Base-by-base conservation (phyloP, 2,329 filamentous ascomycete species). In the Fusarium denticulatum region DNA sequence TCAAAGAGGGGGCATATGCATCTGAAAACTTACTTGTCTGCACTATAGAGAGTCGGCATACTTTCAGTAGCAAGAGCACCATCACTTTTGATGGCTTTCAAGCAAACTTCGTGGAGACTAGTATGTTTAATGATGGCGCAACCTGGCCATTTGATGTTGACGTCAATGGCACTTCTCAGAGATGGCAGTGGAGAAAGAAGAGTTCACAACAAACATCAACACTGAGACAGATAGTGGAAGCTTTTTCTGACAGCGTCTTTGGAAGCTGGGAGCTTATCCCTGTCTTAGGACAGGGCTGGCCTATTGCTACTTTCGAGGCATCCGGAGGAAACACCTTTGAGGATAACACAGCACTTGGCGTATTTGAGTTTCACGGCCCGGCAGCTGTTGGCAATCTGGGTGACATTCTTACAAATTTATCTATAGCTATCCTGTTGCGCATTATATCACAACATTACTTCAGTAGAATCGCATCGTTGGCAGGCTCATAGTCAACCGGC, bases 381-480 rank as follows among this genome's bases (percentile, higher is more conserved):
- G 60, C 63, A 15, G 42, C 63, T 22, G 22, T 56, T 8, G 49
- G 60, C 24, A 66, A 1, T 18, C n/a, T 66, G 7, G 60, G 63
- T 3, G 60, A 66, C 1, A 18, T 43, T 0, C 39, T 64, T 28
- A 1, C 14, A 0, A 66, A 66, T n/a, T 14, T 66, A 1, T 49
- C 40, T 11, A 57, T 66, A 4, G 60, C 63, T 4, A n/a, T 64
- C 3, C 14, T 66, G 20, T n/a, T 66, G 2, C 60, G 63, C 4
- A 66, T 66, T 5, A 49, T 66, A 16, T 64, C 63, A 0, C 49
- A 66, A 13, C 60, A 66, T 37, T 66, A 66, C 11, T 49, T 64
- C 9, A 58, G 60, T 4, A 26, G 24, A 7, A 64, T 66, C 3
- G 63, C 63, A 1, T 12, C 42, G 3, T n/a, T 34, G 2, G 55